A percentile compares a stretch with the other conserved stretches of the same genome.
These are phyloP conservation scores for Centrapalus pauciflorus DNA, from an alignment of 129 eudicot species.

Conservation along the genomic window DNA sequence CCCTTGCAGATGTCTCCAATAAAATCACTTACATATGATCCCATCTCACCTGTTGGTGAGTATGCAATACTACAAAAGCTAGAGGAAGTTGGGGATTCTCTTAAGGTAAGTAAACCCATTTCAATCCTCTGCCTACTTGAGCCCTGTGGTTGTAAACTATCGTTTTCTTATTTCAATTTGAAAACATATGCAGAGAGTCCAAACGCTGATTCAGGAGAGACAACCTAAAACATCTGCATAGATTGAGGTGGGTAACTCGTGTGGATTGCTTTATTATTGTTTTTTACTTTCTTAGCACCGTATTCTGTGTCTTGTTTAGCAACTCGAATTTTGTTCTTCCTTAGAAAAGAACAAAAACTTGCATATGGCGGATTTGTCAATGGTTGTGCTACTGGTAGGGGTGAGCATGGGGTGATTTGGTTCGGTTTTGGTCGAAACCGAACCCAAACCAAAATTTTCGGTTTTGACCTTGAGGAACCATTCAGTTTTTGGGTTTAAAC, in stretches of 20 bases:
- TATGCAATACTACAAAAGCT: constrained; percentile 50
- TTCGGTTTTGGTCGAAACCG: no score
- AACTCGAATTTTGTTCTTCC: neutral
- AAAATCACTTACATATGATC: constrained; percentile 26
- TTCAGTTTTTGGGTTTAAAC: no score
- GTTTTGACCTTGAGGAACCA: no score
- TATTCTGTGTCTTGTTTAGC: neutral
- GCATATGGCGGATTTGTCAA: no score
- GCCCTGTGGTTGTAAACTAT: neutral
- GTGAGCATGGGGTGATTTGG: no score
- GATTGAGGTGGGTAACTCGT: constrained; percentile 32
- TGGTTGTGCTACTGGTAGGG: no score
- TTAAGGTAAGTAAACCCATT: constrained; percentile 39
- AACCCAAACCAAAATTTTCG: no score
- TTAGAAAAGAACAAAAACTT: neutral
- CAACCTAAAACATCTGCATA: constrained; percentile 35
- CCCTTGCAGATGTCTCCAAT: constrained; percentile 44
- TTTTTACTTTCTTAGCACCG: neutral
- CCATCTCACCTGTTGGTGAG: constrained; percentile 38
- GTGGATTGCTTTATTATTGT: neutral
- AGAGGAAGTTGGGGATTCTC: constrained; percentile 74
- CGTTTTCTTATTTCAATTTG: neutral
- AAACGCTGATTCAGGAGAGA: constrained; percentile 47
- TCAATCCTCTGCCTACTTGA: neutral
- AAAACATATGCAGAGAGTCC: constrained; percentile 51